Base-by-base conservation (phyloP, 2,329 filamentous ascomycete genomes). In the Alternaria sp. region DNA sequence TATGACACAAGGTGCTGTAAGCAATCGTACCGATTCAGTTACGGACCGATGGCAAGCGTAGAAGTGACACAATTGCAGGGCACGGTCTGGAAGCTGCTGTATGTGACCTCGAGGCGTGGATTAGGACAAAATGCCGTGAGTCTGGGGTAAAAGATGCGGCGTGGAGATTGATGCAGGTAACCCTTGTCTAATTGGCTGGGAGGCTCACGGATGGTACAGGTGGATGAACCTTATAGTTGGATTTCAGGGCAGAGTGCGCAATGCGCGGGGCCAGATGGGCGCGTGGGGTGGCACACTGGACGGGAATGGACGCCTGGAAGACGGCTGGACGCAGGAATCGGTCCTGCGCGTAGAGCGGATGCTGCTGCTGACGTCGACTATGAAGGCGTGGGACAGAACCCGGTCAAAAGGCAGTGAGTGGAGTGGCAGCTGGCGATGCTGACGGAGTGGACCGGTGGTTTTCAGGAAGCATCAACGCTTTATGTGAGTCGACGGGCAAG, bases 131-230 rank as follows among this genome's bases (percentile, higher is more conserved):
- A 45, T 65, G 66, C 43, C 50, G 67, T 58, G 53, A 71, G 67
- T 75, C 71, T 75, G 71, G 74, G 73, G 72, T 73, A 73, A 58
- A 63, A 66, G 63, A 64, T 74, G 69, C 72, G 70, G 71, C 73
- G 75, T 75, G 71, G 73, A 69, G 75, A 67, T 49, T 50, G 53
- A 68, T 62, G 64, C 64, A 63, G 50, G 65, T 47, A 50, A 55
- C 46, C 55, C 44, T 63, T 65, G 55, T 58, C 64, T 66, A 71
- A 78, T 79, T 78, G 76, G 76, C 63, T 63, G 59, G 69, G 23
- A 57, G 51, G 47, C 57, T 63, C 10, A 57, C 59, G 67, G 65
- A 68, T 68, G 56, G 64, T 55, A 61, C 64, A 67, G 66, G 64
- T 66, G 66, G 65, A 69, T 56, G 59, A 72, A 69, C 64, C 67